Percentiles rank a stretch among this genome's conserved stretches.
Evolutionary conservation across 108 stramenopile genomes (phyloP).

Genomic region (Tribonema minus): DNA sequence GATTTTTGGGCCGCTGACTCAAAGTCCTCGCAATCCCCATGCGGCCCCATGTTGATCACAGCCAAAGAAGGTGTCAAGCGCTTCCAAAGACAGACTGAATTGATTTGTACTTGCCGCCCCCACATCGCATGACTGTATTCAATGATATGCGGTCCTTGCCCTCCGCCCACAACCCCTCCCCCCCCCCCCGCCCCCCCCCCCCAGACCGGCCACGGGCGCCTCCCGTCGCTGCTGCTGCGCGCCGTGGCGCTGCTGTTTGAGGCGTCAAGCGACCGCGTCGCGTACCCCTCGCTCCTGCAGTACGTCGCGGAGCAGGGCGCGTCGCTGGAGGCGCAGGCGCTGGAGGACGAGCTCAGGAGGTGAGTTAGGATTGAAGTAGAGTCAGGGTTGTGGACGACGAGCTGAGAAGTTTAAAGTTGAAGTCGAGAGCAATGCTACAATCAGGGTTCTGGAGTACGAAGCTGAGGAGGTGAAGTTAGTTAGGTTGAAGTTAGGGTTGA

Average conservation of each 20-base stretch:
- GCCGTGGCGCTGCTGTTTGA: slow-evolving; percentile 33
- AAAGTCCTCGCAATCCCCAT: background rate
- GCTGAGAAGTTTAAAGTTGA: background rate
- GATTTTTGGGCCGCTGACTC: too few relatives aligned
- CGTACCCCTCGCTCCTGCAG: slow-evolving; percentile 25
- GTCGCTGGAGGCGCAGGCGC: background rate
- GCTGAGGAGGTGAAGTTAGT: background rate
- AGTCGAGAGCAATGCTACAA: background rate
- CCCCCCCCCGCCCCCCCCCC: background rate
- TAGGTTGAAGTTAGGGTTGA: too few relatives aligned
- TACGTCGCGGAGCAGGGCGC: slow-evolving; percentile 19
- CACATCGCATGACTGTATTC: background rate
- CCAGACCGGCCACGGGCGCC: background rate
- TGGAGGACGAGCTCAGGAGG: background rate
- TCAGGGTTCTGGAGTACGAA: background rate
- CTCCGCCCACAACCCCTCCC: background rate
- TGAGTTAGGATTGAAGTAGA: background rate
- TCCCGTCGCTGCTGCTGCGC: background rate
- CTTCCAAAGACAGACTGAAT: background rate
- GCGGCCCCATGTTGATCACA: background rate
- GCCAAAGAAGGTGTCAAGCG: background rate
- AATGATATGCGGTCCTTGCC: background rate
- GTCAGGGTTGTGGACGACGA: background rate
- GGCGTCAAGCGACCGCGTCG: slow-evolving; percentile 9
- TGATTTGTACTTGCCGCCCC: background rate